Base-by-base conservation (phyloP, 148 eudicot genomes). In the Rhododendron vialii region DNA sequence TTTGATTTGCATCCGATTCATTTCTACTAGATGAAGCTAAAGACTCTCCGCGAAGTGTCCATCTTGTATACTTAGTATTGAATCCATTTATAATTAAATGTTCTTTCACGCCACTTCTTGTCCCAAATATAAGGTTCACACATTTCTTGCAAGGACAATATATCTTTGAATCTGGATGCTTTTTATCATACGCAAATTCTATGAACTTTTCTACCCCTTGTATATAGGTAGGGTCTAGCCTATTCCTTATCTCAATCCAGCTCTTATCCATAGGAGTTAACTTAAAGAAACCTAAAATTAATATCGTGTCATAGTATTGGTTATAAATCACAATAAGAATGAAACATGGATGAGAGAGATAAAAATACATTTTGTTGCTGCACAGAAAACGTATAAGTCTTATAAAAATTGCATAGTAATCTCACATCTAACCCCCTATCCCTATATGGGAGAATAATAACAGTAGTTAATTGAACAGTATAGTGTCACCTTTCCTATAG, bases 191-290 rank as follows among this genome's bases (percentile, higher is more conserved):
- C 65, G 83, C 59, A 61, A 63, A 80, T 26, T 63, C 87, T 36
- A 85, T 41, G 30, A 85, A 85, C 12, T 43, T 74, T 36, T 48
- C n/a, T 0, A 63, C 61, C 28, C 87, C 84, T 26, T 33, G 61
- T 59, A 41, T 47, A 78, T 41, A 41, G 43, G 7, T 41, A 41
- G 43, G 43, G 7, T 41, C 43, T 41, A 41, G 43, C 43, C 43
- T 85, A 47, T 85, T 69, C 20, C 3, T 11, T 12, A 80, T 47
- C 22, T 65, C 50, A 30, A 79, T 85, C 87, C 83, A 85, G 80
- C 77, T 85, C 35, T 45, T 69, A 85, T 85, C 61, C 59, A 47
- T 65, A 78, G 24, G 73, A n/a, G 12, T 65, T 24, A 26, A 61
- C 18, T 18, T 22, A 7, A 4, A 18, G 4, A 22, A 17, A 61